Base-by-base conservation (phyloP, 768 basidiomycete species). In the Leccinum disarticulatum region DNA sequence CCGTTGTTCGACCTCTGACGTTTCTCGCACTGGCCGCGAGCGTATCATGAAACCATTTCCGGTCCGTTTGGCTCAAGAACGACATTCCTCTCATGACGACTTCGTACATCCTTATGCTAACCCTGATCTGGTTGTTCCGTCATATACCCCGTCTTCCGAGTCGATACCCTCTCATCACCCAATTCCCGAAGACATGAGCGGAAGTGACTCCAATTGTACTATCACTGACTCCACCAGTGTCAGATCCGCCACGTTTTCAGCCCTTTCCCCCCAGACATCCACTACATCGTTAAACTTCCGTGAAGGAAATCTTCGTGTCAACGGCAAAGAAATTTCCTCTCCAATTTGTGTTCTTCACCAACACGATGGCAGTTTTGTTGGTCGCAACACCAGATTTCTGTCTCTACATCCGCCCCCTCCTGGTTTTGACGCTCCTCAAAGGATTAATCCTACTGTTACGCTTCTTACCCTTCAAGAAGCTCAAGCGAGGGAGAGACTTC, bases 381-480 rank as follows among this genome's bases (percentile, higher is more conserved):
- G 73, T 52, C 72, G 67, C 53, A 65, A 64, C 57, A 64, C 69
- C 50, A 70, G 66, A 35, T 70, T 74, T 31, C n/a, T 74, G 35
- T 69, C 73, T 28, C 52, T 74, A 59, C 66, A 78, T 70, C 69
- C 77, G 46, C 66, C 68, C 4, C 67, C 69, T 55, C 28, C 65
- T 66, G 54, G 75, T 64, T 48, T 76, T 28, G 74, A 71, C 50
- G 69, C 68, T 11, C 71, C 80, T n/a, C 82, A 80, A 11, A 86
- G 84, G 83, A 75, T 73, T 46, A 85, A 85, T 55, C 78, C 85
- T 22, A 74, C 82, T 15, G 86, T 91, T 62, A 77, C 82, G 31
- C 80, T 93, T 41, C 91, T 92, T 53, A 83, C 88, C 5, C 77
- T 92, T 55, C 87, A 91, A 67, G 88, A 93, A 75, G 90, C 90